A percentile compares a stretch with the other conserved stretches of the same genome.
Evolutionary conservation across 2,329 filamentous ascomycete species (phyloP).

Genomic region (Alternaria incomplexa): DNA sequence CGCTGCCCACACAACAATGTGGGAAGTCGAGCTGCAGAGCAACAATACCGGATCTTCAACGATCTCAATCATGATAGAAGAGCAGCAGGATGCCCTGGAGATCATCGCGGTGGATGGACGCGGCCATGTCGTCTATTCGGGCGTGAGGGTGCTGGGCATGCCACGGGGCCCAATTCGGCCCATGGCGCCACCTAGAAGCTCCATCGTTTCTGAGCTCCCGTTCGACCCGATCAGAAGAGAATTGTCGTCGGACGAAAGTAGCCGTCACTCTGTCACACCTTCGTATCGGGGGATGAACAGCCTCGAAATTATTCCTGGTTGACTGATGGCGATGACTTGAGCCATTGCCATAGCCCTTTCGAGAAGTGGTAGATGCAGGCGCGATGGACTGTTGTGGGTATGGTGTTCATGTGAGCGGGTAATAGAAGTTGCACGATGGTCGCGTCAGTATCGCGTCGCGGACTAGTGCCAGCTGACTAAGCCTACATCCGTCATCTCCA

Average conservation of each 20-base stretch:
- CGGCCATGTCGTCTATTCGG: constrained; percentile 17
- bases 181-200: background rate
- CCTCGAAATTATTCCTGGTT: constrained; percentile 5
- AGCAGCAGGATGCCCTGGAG: constrained; percentile 17
- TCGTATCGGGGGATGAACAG: background rate
- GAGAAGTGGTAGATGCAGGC: background rate
- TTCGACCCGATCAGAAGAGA: background rate
- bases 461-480: background rate
- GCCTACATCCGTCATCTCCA: background rate
- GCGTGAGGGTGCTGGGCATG: constrained; percentile 21
- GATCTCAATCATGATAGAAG: constrained; percentile 23
- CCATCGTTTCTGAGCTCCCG: constrained; percentile 1
- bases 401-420: background rate
- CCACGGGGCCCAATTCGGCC: background rate
- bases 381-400: background rate
- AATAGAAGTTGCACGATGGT: background rate
- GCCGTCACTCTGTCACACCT: background rate
- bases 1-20: background rate
- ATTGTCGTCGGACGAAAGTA: constrained; percentile 6
- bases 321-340: background rate
- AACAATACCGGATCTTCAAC: constrained; percentile 4
- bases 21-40: constrained; percentile 11
- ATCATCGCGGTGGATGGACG: constrained; percentile 25
- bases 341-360: background rate
- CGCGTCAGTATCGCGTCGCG: background rate